Conservation (phyloP, 2,329 filamentous ascomycete species). For the Diaporthe velutina region DNA sequence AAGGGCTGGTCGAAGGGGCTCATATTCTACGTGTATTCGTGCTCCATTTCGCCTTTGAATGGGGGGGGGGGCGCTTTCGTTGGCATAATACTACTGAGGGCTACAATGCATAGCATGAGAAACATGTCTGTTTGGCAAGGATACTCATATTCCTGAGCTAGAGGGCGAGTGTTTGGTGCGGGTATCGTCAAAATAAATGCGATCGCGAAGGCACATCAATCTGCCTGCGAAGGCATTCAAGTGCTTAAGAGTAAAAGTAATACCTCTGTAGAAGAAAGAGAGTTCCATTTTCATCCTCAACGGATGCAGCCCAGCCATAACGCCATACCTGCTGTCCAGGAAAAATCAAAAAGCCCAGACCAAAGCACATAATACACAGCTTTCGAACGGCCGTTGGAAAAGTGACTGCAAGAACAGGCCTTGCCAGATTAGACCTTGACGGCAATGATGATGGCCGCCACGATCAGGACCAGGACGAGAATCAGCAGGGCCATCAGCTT, state of each 20-base stretch:
- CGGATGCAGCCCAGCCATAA: slow-evolving; percentile 30
- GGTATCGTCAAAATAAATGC: slow-evolving; percentile 10
- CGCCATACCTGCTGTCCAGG: slow-evolving; percentile 22
- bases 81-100: neutral
- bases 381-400: neutral
- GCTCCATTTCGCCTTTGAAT: too few relatives aligned
- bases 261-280: slow-evolving; percentile 16
- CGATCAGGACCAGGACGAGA: slow-evolving; percentile 74
- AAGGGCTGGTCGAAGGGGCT: neutral
- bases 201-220: neutral
- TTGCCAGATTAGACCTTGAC: slow-evolving; percentile 56
- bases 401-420: neutral
- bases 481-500: slow-evolving; percentile 88
- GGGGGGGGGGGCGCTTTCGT: too few relatives aligned
- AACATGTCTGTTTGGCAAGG: neutral
- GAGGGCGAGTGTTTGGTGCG: neutral
- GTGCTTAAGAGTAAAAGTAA: slow-evolving; percentile 22
- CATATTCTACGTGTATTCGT: neutral
- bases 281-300: slow-evolving; percentile 20
- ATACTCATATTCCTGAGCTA: neutral
- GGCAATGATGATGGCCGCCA: slow-evolving; percentile 67
- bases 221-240: neutral
- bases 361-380: neutral
- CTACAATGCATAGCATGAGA: neutral
- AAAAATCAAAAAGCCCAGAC: neutral